phyloP scores from a whole-genome alignment of 2,329 filamentous ascomycete genomes.

The Apiospora malaysiana region DNA sequence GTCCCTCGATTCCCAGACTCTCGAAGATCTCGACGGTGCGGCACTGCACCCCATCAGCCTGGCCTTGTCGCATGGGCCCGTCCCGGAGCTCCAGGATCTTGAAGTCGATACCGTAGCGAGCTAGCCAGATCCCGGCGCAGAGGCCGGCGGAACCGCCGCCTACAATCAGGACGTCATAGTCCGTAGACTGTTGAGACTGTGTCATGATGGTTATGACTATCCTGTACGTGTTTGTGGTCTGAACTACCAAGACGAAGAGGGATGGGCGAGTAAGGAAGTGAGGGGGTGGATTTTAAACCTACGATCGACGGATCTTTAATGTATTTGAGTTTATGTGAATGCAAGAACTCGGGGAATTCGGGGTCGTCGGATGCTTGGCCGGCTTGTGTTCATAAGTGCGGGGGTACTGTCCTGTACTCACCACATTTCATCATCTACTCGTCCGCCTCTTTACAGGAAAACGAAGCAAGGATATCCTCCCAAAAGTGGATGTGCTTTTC shows the following conservation, averaged over 20 bases:
- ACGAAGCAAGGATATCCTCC: background rate
- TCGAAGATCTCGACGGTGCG: conserved; percentile 68
- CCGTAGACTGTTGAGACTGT: background rate
- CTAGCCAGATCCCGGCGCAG: conserved; percentile 65
- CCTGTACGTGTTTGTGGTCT: background rate
- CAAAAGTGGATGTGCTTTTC: background rate
- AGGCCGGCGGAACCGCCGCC: conserved; percentile 68
- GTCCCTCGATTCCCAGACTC: conserved; percentile 60
- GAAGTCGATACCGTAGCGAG: conserved; percentile 60
- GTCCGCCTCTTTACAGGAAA: background rate
- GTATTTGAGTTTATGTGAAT: background rate
- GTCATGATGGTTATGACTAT: background rate
- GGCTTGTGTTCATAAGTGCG: background rate
- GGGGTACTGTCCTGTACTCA: background rate
- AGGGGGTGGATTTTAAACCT: background rate
- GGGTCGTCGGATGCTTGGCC: background rate
- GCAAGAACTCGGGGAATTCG: background rate
- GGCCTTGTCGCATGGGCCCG: conserved; percentile 61
- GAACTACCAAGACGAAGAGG: background rate
- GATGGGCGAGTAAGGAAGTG: background rate
- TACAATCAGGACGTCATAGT: conserved; percentile 61
- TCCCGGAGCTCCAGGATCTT: conserved; percentile 62
- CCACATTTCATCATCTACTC: background rate
- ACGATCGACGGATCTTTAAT: background rate
- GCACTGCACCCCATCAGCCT: conserved; percentile 69